Base-by-base conservation (phyloP, 1,284 basidiomycete genomes). In the Austroboletus niveus region DNA sequence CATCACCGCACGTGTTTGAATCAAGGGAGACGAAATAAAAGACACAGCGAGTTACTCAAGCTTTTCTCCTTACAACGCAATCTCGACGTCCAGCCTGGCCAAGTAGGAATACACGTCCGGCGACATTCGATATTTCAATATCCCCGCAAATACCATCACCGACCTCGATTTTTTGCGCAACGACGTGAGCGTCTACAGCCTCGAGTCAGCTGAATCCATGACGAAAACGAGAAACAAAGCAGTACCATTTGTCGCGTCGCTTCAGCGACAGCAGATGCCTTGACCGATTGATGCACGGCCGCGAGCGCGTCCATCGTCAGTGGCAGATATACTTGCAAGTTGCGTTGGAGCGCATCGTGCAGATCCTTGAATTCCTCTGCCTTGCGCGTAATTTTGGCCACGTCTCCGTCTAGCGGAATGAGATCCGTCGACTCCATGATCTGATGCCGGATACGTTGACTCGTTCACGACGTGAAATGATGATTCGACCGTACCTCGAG, bases 281-380 rank as follows among this genome's bases (percentile, higher is more conserved):
- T 95, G 52, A 86, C 74, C 57, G 81, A 81, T 57, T 87, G 85
- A 60, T 93, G 87, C 9, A 94, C 80, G 22, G 81, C 82, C 56
- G 89, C 89, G 29, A 99, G 81, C 27, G 88, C 85, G 65, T 94
- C 92, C 96, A 98, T 99, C n/a, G 91, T 89, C 49, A 95, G 82
- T 29, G 93, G 83, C 36, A 98, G 80, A 66, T 97, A 90, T 5
- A 85, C 84, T 64, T 94, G 92, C 65, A 98, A 75, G 72, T 97
- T 98, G 57, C 89, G 82, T 58, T 95, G 90, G 61, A 98, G 77
- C 5, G 89, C 81, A 63, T 98, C 94, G 52, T 97, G 87, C 38
- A 87, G 68, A 53, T 90, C 84, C 68, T 89, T 89, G 75, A 98
- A 95, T 62, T 94, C 90, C 63, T 97, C 92, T 6, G 94, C 91